A percentile compares a stretch with the other conserved stretches of the same genome.
phyloP scores from a whole-genome alignment of 2,329 filamentous ascomycete species.

The Fusarium solani-melongenae region DNA sequence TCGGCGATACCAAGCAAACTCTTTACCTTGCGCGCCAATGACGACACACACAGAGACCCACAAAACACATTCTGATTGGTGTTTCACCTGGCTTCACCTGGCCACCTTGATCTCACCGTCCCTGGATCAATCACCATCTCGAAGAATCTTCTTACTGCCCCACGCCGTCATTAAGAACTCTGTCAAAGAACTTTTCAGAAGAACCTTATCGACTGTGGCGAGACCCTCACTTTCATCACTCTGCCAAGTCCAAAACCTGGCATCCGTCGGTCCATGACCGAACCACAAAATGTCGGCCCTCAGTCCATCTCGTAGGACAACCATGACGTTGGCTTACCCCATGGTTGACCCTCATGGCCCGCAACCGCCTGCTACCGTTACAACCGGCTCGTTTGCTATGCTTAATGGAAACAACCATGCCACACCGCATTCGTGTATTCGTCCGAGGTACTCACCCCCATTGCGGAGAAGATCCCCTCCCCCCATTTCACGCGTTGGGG shows the following conservation, averaged over 20 bases:
- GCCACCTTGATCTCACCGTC: neutral
- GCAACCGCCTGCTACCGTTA: neutral
- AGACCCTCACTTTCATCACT: neutral
- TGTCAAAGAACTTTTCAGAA: neutral
- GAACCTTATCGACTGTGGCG: neutral
- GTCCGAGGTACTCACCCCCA: constrained; percentile 8
- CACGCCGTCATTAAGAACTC: neutral
- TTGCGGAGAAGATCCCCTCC: constrained; percentile 20
- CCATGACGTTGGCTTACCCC: constrained; percentile 4
- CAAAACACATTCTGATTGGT: neutral
- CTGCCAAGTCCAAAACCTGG: neutral
- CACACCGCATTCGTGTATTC: neutral
- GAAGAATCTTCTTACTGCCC: neutral
- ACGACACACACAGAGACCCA: neutral
- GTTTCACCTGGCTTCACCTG: neutral
- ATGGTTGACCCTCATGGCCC: neutral
- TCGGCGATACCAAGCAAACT: neutral
- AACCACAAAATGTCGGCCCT: neutral
- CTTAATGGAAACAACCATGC: neutral
- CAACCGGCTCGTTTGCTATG: neutral
- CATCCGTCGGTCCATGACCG: neutral
- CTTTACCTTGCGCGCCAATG: constrained; percentile 1
- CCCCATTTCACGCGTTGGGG: neutral
- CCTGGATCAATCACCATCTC: neutral
- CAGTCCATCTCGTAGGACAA: neutral